phyloP scores from a whole-genome alignment of 2,329 filamentous ascomycete species.

The Colletotrichum incanum region DNA sequence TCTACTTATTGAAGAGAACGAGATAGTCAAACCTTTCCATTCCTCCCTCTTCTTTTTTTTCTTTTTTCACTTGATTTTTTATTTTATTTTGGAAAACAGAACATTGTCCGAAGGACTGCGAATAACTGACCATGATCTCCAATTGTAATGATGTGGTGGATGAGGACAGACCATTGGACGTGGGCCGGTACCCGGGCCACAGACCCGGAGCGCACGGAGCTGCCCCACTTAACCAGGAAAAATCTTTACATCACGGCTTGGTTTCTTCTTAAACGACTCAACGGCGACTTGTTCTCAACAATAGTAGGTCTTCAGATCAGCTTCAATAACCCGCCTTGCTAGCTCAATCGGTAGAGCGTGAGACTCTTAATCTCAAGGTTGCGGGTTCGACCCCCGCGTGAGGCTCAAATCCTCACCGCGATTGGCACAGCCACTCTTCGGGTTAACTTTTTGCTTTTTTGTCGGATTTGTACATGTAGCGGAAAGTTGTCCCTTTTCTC shows the following conservation, averaged over 20 bases:
- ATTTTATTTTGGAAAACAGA: neutral
- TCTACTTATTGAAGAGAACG: too few species aligned
- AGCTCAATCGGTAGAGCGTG: constrained; percentile 83
- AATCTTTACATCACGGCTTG: neutral
- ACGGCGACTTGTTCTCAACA: rapidly evolving
- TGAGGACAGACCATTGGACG: neutral
- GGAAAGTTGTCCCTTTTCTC: neutral
- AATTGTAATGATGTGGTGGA: neutral
- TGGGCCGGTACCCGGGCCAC: neutral
- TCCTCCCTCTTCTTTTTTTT: too few species aligned
- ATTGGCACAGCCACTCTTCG: constrained; percentile 23
- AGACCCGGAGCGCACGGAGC: neutral
- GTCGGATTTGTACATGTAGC: neutral
- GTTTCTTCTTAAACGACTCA: constrained; percentile 6
- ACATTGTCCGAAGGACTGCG: too few species aligned
- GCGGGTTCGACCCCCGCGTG: constrained; percentile 48
- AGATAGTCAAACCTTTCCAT: too few species aligned
- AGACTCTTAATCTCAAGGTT: constrained; percentile 70
- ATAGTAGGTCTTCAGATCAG: constrained; percentile 28
- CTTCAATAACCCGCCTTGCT: constrained; percentile 53
- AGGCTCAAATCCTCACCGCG: constrained; percentile 46
- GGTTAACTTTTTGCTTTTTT: constrained; percentile 28
- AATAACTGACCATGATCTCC: neutral
- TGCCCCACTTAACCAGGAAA: neutral
- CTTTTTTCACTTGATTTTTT: neutral